A percentile compares a stretch with the other conserved stretches of the same genome.
These are phyloP conservation scores for Xylaria sp. DNA, from an alignment of 2,329 filamentous ascomycete genomes.

Conservation along the genomic window DNA sequence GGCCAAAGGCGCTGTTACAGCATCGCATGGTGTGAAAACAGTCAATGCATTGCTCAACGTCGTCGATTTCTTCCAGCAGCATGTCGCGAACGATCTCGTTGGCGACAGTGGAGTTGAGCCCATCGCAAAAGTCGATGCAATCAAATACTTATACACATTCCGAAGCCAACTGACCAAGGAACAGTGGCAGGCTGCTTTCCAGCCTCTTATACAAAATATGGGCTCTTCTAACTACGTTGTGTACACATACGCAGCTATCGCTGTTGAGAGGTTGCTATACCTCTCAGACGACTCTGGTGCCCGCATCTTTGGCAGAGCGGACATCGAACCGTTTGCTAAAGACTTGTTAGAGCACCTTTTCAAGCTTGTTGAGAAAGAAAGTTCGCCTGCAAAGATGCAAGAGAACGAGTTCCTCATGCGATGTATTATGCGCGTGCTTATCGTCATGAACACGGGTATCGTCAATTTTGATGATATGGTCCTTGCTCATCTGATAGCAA, in stretches of 20 bases:
- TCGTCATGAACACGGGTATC: constrained; percentile 89
- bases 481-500: constrained; percentile 85
- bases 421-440: constrained; percentile 96
- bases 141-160: constrained; percentile 98
- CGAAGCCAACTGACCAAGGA: constrained; percentile 91
- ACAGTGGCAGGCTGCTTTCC: constrained; percentile 91
- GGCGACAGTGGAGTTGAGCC: constrained; percentile 76
- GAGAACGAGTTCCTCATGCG: constrained; percentile 99
- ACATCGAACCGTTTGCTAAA: constrained; percentile 84
- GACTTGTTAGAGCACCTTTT: constrained; percentile 92
- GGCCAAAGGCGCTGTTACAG: constrained; percentile 87
- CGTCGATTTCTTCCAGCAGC: constrained; percentile 92
- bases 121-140: constrained; percentile 95
- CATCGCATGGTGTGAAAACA: constrained; percentile 88
- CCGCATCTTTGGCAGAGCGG: constrained; percentile 81
- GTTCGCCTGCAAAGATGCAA: constrained; percentile 89
- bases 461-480: constrained; percentile 79
- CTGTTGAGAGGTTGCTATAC: constrained; percentile 91
- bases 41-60: constrained; percentile 90
- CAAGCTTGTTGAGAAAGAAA: constrained; percentile 86
- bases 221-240: constrained; percentile 93
- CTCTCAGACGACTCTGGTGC: constrained; percentile 80
- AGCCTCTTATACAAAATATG: constrained; percentile 89
- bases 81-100: constrained; percentile 90
- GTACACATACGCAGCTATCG: constrained; percentile 96